Percentiles rank a stretch among this genome's conserved stretches.
phyloP scores from a whole-genome alignment of 164 flowering plant genomes.

The Magnolia sinica region DNA sequence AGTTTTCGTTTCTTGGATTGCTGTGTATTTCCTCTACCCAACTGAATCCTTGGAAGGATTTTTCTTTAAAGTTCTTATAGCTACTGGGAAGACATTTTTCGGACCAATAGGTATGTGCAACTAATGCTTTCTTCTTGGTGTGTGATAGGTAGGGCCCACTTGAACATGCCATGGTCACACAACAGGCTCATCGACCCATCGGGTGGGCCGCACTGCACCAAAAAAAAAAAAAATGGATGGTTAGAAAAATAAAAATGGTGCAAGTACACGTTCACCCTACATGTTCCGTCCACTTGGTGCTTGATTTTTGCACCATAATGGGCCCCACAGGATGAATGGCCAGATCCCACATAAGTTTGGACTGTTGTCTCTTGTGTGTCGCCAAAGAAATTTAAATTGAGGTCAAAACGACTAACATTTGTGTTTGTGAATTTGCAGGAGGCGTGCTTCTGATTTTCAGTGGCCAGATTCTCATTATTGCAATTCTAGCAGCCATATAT shows the following conservation, averaged over 20 bases:
- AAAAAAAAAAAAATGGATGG: no score
- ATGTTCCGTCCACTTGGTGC: no score
- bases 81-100: constrained; percentile 35
- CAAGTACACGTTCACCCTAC: no score
- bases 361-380: no score
- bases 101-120: constrained; percentile 50
- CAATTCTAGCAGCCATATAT: constrained; percentile 45
- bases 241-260: no score
- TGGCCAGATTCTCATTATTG: constrained; percentile 61
- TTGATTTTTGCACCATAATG: no score
- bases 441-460: constrained; percentile 53
- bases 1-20: constrained; percentile 54
- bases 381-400: background rate
- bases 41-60: constrained; percentile 22
- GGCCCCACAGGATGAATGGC: no score
- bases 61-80: constrained; percentile 16
- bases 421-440: constrained; percentile 40
- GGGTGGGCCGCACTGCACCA: background rate
- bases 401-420: background rate
- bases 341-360: no score
- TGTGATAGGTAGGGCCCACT: background rate
- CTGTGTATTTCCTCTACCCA: constrained; percentile 53
- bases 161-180: background rate
- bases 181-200: background rate
- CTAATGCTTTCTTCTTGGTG: background rate